These are phyloP conservation scores for Monascus purpureus DNA, from an alignment of 495 filamentous ascomycete species.

Conservation along the genomic window DNA sequence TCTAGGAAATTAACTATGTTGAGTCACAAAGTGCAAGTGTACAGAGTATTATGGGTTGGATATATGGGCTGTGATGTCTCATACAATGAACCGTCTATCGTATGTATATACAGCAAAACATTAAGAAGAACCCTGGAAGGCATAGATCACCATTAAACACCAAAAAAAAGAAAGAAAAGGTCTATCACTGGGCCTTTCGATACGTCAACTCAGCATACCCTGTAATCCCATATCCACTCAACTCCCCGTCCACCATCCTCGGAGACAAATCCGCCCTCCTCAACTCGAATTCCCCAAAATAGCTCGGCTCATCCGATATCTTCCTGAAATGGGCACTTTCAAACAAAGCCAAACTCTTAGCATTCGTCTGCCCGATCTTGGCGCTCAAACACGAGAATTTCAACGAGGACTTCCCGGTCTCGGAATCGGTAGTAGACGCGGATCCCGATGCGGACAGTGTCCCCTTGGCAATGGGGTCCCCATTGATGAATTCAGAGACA, in stretches of 20 bases:
- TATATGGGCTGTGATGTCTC: too few relatives aligned
- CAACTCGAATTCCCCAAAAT: slow-evolving; percentile 55
- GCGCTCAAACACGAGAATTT: slow-evolving; percentile 34
- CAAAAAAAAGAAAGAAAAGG: background rate
- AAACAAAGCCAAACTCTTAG: slow-evolving; percentile 43
- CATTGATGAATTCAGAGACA: slow-evolving; percentile 46
- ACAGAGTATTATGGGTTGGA: too few relatives aligned
- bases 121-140: too few relatives aligned
- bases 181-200: slow-evolving; percentile 10
- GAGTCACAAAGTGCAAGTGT: too few relatives aligned
- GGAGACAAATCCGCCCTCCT: slow-evolving; percentile 20
- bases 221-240: slow-evolving; percentile 18
- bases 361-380: slow-evolving; percentile 46
- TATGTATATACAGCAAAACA: too few relatives aligned
- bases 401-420: slow-evolving; percentile 1
- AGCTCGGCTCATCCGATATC: slow-evolving; percentile 35
- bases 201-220: slow-evolving; percentile 30
- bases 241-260: slow-evolving; percentile 8
- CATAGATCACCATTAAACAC: background rate
- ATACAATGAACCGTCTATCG: too few relatives aligned
- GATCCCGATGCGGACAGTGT: too few relatives aligned
- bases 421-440: slow-evolving; percentile 7
- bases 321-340: slow-evolving; percentile 42
- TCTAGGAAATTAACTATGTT: too few relatives aligned
- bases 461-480: too few relatives aligned